Evolutionary conservation across 345 rosid species (phyloP), one percentile per base, ranked within the genome.

Genomic region (Gynandropsis gynandra): DNA sequence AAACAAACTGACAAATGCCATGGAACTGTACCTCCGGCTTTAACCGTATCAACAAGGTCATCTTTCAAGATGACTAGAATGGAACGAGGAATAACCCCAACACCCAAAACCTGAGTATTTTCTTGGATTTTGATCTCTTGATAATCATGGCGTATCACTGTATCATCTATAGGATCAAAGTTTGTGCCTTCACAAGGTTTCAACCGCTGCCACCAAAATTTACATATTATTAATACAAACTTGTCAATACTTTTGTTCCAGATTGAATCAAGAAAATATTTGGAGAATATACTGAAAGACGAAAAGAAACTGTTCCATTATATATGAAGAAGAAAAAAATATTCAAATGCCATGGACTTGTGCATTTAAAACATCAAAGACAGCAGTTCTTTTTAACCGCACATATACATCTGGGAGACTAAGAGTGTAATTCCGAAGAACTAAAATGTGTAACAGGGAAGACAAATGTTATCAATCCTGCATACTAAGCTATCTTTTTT

Each of bases 51-150:
- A 68, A 84, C 98, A 72, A 90, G 96, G 76, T 90, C 95, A 72
- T 87, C 95, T 73, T 50, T 79, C 62, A 90, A 62, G 54, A 87
- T 70, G 50, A 87, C 81, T 32, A 74, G 71, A 64, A 87, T 82
- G 58, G 92, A 87, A 50, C 95, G 85, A 56, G 98, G 98, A 66
- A 90, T 84, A 54, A 86, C 92, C 47, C 98, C 98, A 65, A 90
- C 96, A 46, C 83, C 95, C 69, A 90, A 62, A 29, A 84, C 74
- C 61, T 90, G 96, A 8, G 95, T 82, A 48, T 83, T 84, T 70
- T 90, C 98, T 79, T 90, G 98, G 62, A 90, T 75, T 75, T 90
- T 90, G 57, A 87, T 79, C 80, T 90, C 96, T 66, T 87, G 96
- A 65, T 84, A 90, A 64, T 90, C 98, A 43, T 87, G 96, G 65